Conservation (phyloP, 1,284 basidiomycete species). For the Cerrena zonata region DNA sequence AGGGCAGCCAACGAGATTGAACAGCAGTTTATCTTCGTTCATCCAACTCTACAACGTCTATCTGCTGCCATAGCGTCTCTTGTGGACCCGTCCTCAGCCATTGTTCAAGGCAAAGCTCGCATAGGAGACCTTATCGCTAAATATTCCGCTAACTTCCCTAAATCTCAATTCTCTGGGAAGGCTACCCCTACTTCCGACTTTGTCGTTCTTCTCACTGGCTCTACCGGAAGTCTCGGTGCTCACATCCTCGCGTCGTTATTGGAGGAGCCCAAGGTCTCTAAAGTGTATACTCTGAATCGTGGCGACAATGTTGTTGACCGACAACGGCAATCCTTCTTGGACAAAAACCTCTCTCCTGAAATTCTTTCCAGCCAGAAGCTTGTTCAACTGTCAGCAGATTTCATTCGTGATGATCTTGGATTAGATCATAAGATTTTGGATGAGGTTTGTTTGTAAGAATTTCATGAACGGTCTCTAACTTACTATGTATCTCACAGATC, state of each 20-base stretch:
- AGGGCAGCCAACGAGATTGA: constrained; percentile 3
- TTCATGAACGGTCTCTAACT: constrained; percentile 8
- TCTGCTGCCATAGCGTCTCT: constrained; percentile 5
- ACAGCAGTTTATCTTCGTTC: constrained; percentile 11
- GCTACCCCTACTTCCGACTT: background rate
- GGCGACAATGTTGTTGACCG: constrained; percentile 9
- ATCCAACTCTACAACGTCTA: constrained; percentile 12
- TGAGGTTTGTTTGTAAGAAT: constrained; percentile 13
- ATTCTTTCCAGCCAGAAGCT: constrained; percentile 28
- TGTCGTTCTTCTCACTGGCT: constrained; percentile 15
- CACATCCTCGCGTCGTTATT: constrained; percentile 14
- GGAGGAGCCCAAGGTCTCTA: background rate
- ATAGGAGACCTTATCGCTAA: constrained; percentile 8
- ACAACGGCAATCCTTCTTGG: constrained; percentile 26
- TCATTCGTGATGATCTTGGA: constrained; percentile 20
- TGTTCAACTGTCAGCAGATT: constrained; percentile 25
- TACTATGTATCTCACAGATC: constrained; percentile 8
- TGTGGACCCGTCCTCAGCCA: background rate
- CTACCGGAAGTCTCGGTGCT: constrained; percentile 15
- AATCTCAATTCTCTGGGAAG: background rate
- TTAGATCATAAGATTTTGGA: background rate
- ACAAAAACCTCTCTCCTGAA: constrained; percentile 25
- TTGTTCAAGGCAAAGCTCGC: constrained; percentile 1
- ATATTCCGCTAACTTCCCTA: constrained; percentile 9
- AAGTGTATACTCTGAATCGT: constrained; percentile 14